Evolutionary conservation across 108 stramenopile genomes (phyloP).

Genomic region (Bacterosira constricta): DNA sequence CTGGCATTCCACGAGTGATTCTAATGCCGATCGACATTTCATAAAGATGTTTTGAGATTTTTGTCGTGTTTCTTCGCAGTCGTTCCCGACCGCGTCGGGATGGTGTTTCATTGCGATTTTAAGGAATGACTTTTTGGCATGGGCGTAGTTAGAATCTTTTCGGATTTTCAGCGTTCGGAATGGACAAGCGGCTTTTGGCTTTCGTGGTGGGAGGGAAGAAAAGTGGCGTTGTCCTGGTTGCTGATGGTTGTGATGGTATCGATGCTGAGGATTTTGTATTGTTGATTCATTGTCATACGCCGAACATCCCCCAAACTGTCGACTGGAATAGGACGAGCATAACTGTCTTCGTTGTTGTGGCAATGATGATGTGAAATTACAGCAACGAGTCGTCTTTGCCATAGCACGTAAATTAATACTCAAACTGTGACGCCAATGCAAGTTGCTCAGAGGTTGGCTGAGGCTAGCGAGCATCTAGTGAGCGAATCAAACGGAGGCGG

Average conservation of each 20-base stretch:
- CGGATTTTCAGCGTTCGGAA: conserved; percentile 60
- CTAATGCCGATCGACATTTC: conserved; percentile 68
- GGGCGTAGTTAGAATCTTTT: conserved; percentile 55
- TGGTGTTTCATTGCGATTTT: conserved; percentile 87
- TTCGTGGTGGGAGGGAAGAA: conserved; percentile 8
- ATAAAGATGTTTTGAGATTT: conserved; percentile 71
- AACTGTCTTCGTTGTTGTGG: too few species aligned
- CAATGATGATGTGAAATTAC: too few species aligned
- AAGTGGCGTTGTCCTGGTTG: not conserved
- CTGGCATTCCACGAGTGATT: conserved; percentile 65
- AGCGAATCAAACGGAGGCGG: too few species aligned
- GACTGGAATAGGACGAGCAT: too few species aligned
- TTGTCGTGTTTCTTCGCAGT: conserved; percentile 26
- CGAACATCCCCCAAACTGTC: too few species aligned
- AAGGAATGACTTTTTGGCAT: conserved; percentile 79
- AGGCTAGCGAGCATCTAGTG: too few species aligned
- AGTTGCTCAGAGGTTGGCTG: too few species aligned
- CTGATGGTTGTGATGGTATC: not conserved
- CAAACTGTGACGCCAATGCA: too few species aligned
- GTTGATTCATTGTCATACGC: too few species aligned
- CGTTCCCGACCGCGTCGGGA: conserved; percentile 53
- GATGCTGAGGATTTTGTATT: not conserved
- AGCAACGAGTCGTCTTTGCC: too few species aligned
- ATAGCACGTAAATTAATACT: too few species aligned
- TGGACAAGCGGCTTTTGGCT: conserved; percentile 42